A percentile compares a stretch with the other conserved stretches of the same genome.
Conservation (phyloP, 139 green algal species). For the Penium margaritaceum region DNA sequence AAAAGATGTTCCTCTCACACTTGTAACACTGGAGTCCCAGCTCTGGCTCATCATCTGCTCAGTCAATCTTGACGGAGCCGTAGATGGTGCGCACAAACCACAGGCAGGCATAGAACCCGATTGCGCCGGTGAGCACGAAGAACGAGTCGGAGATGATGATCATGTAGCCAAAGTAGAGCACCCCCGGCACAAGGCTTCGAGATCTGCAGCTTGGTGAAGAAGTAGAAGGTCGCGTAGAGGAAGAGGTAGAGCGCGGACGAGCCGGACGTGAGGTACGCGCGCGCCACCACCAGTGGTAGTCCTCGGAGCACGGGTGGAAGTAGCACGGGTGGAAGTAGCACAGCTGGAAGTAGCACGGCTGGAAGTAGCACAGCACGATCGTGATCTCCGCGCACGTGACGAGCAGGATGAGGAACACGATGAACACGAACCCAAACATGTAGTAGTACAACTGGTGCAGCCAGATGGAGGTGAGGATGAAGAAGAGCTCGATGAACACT, state of each 20-base stretch:
- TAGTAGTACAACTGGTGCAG: constrained; percentile 91
- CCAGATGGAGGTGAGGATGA: constrained; percentile 98
- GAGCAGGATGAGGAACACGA: constrained; percentile 92
- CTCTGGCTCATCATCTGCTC: too few species aligned
- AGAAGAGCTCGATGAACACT: constrained; percentile 99
- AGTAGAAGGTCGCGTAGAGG: constrained; percentile 94
- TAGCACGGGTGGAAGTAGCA: too few species aligned
- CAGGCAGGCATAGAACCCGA: constrained; percentile 89
- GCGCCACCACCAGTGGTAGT: constrained; percentile 95
- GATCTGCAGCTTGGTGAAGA: constrained; percentile 94
- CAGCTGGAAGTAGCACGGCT: too few species aligned
- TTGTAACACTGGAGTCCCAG: too few species aligned
- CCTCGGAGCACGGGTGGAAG: constrained; percentile 73
- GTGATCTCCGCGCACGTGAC: constrained; percentile 97
- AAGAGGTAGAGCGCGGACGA: constrained; percentile 90
- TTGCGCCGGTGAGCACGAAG: constrained; percentile 80
- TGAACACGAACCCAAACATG: constrained; percentile 93
- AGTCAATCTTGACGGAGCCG: constrained; percentile 90
- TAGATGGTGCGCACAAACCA: constrained; percentile 85
- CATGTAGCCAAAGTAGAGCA: constrained; percentile 98
- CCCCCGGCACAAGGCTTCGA: constrained; percentile 71
- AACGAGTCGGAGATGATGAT: constrained; percentile 75
- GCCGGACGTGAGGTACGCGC: constrained; percentile 85
- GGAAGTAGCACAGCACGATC: constrained; percentile 98
- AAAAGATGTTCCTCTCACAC: too few species aligned